Evolutionary conservation across 345 rosid genomes (phyloP), one percentile per base, ranked within the genome.

Genomic region (Bruguiera parviflora): DNA sequence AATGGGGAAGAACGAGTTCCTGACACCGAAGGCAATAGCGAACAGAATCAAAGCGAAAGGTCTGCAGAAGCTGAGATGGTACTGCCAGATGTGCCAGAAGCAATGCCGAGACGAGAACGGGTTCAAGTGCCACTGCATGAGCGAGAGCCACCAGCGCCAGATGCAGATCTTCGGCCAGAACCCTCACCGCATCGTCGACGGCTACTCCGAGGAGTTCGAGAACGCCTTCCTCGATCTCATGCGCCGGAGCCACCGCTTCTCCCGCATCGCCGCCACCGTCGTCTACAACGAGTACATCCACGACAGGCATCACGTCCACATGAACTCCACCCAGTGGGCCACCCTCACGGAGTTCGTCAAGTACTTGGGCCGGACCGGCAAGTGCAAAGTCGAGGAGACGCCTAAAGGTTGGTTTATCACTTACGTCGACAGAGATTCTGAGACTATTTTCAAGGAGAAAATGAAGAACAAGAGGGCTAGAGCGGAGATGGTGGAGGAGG

Each of bases 321-420:
- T 95, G 99, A 95, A 95, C 56, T 84, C 97, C 11, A 92, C 97
- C 1, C 37, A 85, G 70, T 95, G 99, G 99, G 91, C 96, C 8
- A 88, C 99, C 0, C 72, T 95, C 73, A 95, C 98, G 2, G 98
- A 95, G 82, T 95, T 95, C 24, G 72, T 92, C 52, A 92, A 95
- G 86, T 67, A 95, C 61, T 65, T 95, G 24, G 98, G 98, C 15
- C 80, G 83, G 31, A 81, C 85, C 0, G 99, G 99, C 5, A 92
- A 90, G 89, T 92, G 96, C 53, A 92, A 95, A 74, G 99, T 95
- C 0, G 99, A 95, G 1, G 96, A 95, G 39, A 95, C 99, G 0
- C 96, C 96, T 2, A 95, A 95, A 71, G 98, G 99, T 8, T 95
- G 98, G 99, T 95, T 95, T 61, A 92, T 92, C 57, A 92, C 99